Evolutionary conservation across 441 rosid species (phyloP), one percentile per base, ranked within the genome.

Genomic region (Brassica hybrid): DNA sequence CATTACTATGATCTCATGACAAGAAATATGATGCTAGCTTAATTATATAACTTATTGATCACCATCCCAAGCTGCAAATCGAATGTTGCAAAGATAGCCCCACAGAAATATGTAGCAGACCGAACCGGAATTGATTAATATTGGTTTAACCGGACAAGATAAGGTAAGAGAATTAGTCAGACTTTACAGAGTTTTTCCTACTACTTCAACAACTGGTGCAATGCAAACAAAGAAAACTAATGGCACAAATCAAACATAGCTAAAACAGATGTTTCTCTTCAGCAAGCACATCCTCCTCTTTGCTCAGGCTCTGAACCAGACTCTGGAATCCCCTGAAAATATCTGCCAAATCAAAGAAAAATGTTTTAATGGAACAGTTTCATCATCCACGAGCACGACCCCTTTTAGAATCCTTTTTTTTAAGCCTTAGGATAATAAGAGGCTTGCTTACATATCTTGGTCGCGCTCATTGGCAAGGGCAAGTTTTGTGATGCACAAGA

Each of bases 221-320:
- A 30, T 25, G 27, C 34, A 30, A 30, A 30, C 34, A 30, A 30
- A 54, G 41, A 65, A 73, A 79, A 54, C 50, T 65, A 72, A 41
- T 13, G 56, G 25, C 67, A 79, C 65, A 78, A 54, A 62, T 30
- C 4, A 69, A 57, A 34, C 36, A 79, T 54, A 21, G 66, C 21
- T 58, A 61, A 61, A 6, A 45, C 41, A 76, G 62, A 9, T 58
- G 45, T 72, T 19, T 71, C 2, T 63, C 25, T 56, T 94, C 87
- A 94, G 81, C 98, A 94, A 32, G 99, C 89, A 73, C 98, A 94
- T 12, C 99, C 94, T 16, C 98, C 88, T 80, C 98, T 84, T 82
- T 91, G 98, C 79, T 91, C 98, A 8, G 83, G 85, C 81, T 91
- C 97, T 0, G 96, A 80, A 61, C 83, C 89, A 63, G 89, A 88